A percentile compares a stretch with the other conserved stretches of the same genome.
Conservation (phyloP, 1,139 yeast genomes). For the Yamadazyma oceani region DNA sequence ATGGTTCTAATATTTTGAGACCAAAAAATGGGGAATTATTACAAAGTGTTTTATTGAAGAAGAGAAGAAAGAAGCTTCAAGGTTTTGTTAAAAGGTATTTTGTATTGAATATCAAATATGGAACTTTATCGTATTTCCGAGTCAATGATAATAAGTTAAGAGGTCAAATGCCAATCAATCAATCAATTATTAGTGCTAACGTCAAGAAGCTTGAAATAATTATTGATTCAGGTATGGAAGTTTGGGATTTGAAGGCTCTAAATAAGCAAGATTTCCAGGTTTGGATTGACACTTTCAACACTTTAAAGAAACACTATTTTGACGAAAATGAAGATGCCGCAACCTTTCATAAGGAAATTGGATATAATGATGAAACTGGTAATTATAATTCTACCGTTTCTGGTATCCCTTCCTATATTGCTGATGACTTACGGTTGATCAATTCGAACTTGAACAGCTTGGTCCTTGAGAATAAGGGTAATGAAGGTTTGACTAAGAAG, state of each 20-base stretch:
- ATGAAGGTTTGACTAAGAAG: constrained; percentile 5
- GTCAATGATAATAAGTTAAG: constrained; percentile 69
- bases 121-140: constrained; percentile 78
- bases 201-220: constrained; percentile 66
- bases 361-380: constrained; percentile 13
- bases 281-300: constrained; percentile 81
- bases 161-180: constrained; percentile 88
- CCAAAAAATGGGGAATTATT: constrained; percentile 61
- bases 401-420: constrained; percentile 8
- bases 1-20: constrained; percentile 22
- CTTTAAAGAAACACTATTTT: constrained; percentile 31
- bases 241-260: constrained; percentile 82
- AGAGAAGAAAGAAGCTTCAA: constrained; percentile 72
- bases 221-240: constrained; percentile 93
- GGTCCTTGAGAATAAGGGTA: constrained; percentile 3
- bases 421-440: constrained; percentile 18
- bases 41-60: constrained; percentile 74
- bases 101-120: constrained; percentile 76
- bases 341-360: constrained; percentile 13
- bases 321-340: constrained; percentile 11
- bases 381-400: background rate
- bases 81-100: constrained; percentile 87
- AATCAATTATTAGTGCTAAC: constrained; percentile 80
- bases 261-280: constrained; percentile 64
- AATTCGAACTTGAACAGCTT: constrained; percentile 26